These are phyloP conservation scores for Scedosporium minutisporum DNA, from an alignment of 2,329 filamentous ascomycete genomes.

Conservation along the genomic window DNA sequence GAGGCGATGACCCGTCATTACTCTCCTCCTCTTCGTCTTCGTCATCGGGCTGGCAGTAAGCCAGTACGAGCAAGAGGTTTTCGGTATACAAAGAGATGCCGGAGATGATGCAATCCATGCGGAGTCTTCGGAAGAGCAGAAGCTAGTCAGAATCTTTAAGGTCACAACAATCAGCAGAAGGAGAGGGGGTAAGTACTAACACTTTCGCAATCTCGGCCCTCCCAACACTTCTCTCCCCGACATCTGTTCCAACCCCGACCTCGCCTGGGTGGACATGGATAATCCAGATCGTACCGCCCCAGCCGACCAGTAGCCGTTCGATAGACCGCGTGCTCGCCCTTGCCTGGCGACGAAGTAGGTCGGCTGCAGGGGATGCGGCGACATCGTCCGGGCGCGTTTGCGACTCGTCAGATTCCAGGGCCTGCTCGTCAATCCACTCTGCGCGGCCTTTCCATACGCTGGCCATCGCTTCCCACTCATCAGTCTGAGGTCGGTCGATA, in stretches of 20 bases:
- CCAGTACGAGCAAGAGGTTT: conserved; percentile 80
- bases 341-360: conserved; percentile 39
- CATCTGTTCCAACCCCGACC: conserved; percentile 54
- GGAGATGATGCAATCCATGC: conserved; percentile 96
- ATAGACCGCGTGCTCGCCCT: conserved; percentile 37
- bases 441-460: conserved; percentile 85
- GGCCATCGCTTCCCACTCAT: conserved; percentile 93
- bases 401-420: conserved; percentile 64
- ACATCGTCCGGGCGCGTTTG: conserved; percentile 21
- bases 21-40: conserved; percentile 37
- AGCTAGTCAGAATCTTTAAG: not conserved
- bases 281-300: conserved; percentile 95
- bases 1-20: conserved; percentile 8
- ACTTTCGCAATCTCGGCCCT: conserved; percentile 87
- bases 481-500: conserved; percentile 76
- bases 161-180: not conserved
- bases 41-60: conserved; percentile 70
- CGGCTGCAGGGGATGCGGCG: conserved; percentile 32
- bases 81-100: conserved; percentile 95
- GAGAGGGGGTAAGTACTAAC: conserved; percentile 40
- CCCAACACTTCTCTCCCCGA: conserved; percentile 62
- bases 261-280: conserved; percentile 78
- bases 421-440: conserved; percentile 85
- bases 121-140: conserved; percentile 48
- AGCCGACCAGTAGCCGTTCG: conserved; percentile 84